Conservation (phyloP, 129 eudicot genomes). For the Chrysanthemum seticuspe region DNA sequence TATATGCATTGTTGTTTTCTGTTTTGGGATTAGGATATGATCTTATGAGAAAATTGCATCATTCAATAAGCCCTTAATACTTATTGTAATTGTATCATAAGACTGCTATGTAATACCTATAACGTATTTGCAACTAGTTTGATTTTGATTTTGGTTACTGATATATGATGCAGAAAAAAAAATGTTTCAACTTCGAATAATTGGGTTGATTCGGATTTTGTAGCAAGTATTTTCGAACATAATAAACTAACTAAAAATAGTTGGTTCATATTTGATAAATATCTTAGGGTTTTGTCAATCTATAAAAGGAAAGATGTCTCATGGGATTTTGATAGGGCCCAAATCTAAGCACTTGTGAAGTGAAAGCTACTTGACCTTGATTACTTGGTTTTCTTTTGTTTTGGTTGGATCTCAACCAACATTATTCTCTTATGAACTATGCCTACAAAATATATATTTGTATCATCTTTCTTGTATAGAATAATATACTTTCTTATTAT, state of each 20-base stretch:
- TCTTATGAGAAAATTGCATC: constrained; percentile 17
- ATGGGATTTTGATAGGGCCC: constrained; percentile 31
- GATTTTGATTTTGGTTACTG: too few relatives aligned
- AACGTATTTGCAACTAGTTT: too few relatives aligned
- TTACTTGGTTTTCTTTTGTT: constrained; percentile 27
- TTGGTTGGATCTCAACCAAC: constrained; percentile 36
- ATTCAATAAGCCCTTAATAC: not conserved
- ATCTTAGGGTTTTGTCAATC: not conserved
- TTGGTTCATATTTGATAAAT: too few relatives aligned
- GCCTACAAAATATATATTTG: not conserved
- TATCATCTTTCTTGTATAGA: not conserved
- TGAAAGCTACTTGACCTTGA: constrained; percentile 35
- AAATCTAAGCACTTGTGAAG: constrained; percentile 32
- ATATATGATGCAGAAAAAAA: too few relatives aligned
- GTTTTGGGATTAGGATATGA: constrained; percentile 23
- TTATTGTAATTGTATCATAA: not conserved
- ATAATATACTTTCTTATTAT: not conserved
- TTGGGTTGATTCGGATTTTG: too few relatives aligned
- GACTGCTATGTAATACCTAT: too few relatives aligned
- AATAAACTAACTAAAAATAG: too few relatives aligned
- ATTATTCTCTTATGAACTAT: constrained; percentile 18
- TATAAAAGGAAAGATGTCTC: constrained; percentile 23
- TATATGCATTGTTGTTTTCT: constrained; percentile 16
- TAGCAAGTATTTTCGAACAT: too few relatives aligned
- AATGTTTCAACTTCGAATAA: too few relatives aligned